Percentiles rank a stretch among this genome's conserved stretches.
Evolutionary conservation across 177 flowering plant genomes (phyloP).

Genomic region (Telopea speciosissima): DNA sequence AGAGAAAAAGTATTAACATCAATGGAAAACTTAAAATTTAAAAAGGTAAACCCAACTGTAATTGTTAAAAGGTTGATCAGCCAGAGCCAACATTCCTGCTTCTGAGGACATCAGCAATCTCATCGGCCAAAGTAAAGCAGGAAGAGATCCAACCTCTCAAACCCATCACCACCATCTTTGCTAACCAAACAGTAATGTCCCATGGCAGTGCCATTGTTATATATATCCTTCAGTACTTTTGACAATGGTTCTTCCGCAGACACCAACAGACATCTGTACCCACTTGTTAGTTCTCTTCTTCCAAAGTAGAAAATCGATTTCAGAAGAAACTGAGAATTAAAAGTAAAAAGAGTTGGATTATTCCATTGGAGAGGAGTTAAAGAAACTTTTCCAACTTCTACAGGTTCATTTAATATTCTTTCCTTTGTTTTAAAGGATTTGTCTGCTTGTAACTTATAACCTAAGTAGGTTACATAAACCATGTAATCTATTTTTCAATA

Average conservation of each 20-base stretch:
- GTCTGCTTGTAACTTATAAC: too few species aligned
- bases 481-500: too few species aligned
- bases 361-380: too few species aligned
- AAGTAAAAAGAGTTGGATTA: too few species aligned
- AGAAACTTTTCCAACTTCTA: too few species aligned
- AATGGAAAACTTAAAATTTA: not conserved
- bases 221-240: not conserved
- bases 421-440: too few species aligned
- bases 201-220: slow-evolving; percentile 88
- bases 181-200: slow-evolving; percentile 45
- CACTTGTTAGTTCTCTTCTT: not conserved
- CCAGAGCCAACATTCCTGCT: too few species aligned
- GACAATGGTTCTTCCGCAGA: not conserved
- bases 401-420: too few species aligned
- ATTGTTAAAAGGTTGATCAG: slow-evolving; percentile 19
- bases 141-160: slow-evolving; percentile 65
- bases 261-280: slow-evolving; percentile 2
- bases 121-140: slow-evolving; percentile 70
- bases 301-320: not conserved
- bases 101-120: slow-evolving; percentile 63
- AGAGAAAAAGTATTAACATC: too few species aligned
- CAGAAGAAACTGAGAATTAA: not conserved
- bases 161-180: slow-evolving; percentile 66
- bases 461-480: too few species aligned
- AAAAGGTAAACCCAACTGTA: not conserved